Percentiles rank a stretch among this genome's conserved stretches.
These are phyloP conservation scores for Vitis hybrid DNA, from an alignment of 177 flowering plant genomes.

Conservation along the genomic window DNA sequence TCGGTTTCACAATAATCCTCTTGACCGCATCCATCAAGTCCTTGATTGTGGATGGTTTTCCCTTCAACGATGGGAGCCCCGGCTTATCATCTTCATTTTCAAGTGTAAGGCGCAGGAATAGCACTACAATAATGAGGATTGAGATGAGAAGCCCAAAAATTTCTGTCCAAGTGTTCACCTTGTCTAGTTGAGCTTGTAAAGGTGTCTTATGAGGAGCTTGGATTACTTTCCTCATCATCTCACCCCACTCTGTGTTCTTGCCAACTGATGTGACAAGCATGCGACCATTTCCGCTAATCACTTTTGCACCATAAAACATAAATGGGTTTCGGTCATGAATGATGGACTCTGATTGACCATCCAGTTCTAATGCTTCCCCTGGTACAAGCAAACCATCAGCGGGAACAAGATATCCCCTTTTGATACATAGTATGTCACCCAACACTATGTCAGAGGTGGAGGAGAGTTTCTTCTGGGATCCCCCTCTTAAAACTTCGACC, in stretches of 20 bases:
- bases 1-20: constrained; percentile 8
- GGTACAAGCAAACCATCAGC: constrained; percentile 22
- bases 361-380: constrained; percentile 6
- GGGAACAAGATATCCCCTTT: constrained; percentile 14
- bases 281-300: constrained; percentile 8
- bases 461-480: neutral
- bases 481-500: constrained; percentile 15
- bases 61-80: constrained; percentile 5
- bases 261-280: constrained; percentile 23
- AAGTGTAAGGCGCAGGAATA: constrained; percentile 13
- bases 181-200: constrained; percentile 13
- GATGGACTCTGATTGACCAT: neutral
- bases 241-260: constrained; percentile 14
- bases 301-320: constrained; percentile 17
- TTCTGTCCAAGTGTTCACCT: constrained; percentile 7
- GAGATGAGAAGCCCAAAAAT: constrained; percentile 14
- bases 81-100: constrained; percentile 3
- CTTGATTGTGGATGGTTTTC: constrained; percentile 2
- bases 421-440: constrained; percentile 24
- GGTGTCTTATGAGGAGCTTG: neutral
- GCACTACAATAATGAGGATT: constrained; percentile 4
- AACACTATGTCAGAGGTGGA: constrained; percentile 6
- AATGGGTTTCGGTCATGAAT: constrained; percentile 14
- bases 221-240: constrained; percentile 9
- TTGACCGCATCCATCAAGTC: neutral